These are phyloP conservation scores for Filobasidium wieringae DNA, from an alignment of 768 basidiomycete genomes.

Conservation along the genomic window DNA sequence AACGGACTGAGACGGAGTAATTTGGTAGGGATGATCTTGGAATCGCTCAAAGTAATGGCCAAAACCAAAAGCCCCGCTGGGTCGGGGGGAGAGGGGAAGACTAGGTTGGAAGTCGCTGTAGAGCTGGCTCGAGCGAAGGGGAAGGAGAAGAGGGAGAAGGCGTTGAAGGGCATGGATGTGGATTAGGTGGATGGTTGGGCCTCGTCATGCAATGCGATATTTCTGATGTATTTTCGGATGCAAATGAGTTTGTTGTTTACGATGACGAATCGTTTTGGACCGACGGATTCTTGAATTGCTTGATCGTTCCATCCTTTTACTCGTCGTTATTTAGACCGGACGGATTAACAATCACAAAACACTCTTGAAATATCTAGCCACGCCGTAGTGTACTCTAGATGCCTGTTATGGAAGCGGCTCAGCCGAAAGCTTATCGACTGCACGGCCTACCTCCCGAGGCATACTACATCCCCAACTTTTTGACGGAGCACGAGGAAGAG, in stretches of 20 bases:
- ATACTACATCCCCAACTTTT: constrained; percentile 63
- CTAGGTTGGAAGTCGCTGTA: constrained; percentile 46
- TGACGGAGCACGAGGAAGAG: constrained; percentile 56
- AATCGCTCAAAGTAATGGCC: constrained; percentile 26
- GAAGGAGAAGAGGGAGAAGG: constrained; percentile 50
- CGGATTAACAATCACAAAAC: neutral
- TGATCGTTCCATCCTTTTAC: no score
- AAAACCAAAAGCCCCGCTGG: constrained; percentile 23
- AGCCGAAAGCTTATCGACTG: neutral
- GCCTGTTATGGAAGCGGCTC: neutral
- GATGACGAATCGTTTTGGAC: no score
- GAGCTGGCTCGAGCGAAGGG: constrained; percentile 49
- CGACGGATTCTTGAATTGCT: no score
- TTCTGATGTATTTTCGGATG: no score
- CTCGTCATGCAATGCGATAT: no score
- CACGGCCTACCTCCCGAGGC: constrained; percentile 9
- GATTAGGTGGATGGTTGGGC: neutral
- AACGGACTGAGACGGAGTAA: constrained; percentile 33
- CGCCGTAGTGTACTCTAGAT: no score
- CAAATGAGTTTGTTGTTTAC: no score
- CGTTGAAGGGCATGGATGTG: constrained; percentile 2
- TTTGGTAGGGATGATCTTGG: constrained; percentile 31
- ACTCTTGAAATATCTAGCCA: neutral
- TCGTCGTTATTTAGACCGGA: no score
- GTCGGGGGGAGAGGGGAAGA: constrained; percentile 17